Conservation (phyloP, 805 yeast genomes). For the Myxozyma neglecta region DNA sequence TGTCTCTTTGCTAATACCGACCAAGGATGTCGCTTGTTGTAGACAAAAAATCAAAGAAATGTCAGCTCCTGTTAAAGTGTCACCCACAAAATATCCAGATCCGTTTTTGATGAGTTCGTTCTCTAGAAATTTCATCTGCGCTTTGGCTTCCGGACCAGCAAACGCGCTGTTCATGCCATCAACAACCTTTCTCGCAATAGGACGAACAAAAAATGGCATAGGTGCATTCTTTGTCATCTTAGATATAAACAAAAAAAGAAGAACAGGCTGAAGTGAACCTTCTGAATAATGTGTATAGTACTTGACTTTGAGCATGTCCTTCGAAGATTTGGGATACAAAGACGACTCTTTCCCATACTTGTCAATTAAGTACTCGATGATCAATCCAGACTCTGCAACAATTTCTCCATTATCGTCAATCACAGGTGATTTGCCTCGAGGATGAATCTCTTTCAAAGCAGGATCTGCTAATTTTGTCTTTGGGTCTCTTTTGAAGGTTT, state of each 20-base stretch:
- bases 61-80: slow-evolving; percentile 61
- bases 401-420: slow-evolving; percentile 48
- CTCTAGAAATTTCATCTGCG: slow-evolving; percentile 47
- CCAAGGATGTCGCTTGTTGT: slow-evolving; percentile 16
- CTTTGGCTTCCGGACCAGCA: slow-evolving; percentile 50
- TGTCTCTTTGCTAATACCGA: slow-evolving; percentile 19
- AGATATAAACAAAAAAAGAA: slow-evolving; percentile 41
- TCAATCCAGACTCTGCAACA: slow-evolving; percentile 62
- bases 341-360: slow-evolving; percentile 47
- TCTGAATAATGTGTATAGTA: slow-evolving; percentile 61
- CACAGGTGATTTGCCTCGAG: slow-evolving; percentile 65
- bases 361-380: slow-evolving; percentile 52
- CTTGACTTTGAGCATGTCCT: slow-evolving; percentile 48
- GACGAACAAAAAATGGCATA: slow-evolving; percentile 50
- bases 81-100: slow-evolving; percentile 60
- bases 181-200: slow-evolving; percentile 47
- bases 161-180: slow-evolving; percentile 51
- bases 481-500: slow-evolving; percentile 53
- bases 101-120: slow-evolving; percentile 45
- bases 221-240: background rate
- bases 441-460: slow-evolving; percentile 54
- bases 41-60: slow-evolving; percentile 54
- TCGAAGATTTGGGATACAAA: slow-evolving; percentile 34
- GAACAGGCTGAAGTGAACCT: slow-evolving; percentile 57
- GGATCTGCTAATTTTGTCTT: slow-evolving; percentile 51